Conservation (phyloP, 192 early-diverging fungal genomes). For the Geranomyces michiganensis region DNA sequence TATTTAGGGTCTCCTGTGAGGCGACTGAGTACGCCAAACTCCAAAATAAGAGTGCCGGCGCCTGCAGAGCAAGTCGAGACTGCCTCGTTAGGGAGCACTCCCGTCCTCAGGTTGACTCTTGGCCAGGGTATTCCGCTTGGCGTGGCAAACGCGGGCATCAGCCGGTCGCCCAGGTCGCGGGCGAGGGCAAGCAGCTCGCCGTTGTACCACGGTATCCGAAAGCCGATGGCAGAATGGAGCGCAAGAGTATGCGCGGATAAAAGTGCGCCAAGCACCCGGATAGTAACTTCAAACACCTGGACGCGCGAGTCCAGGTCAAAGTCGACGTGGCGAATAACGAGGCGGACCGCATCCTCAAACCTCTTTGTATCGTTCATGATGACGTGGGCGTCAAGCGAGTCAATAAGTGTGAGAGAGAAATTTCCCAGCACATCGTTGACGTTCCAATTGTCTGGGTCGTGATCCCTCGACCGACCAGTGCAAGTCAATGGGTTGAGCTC, state of each 20-base stretch:
- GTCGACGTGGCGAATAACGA: constrained; percentile 64
- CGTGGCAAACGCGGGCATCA: constrained; percentile 88
- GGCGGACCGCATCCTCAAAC: constrained; percentile 68
- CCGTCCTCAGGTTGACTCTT: constrained; percentile 80
- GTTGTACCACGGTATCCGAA: constrained; percentile 67
- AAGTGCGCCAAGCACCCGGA: constrained; percentile 85
- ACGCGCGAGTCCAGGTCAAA: constrained; percentile 87
- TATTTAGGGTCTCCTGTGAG: constrained; percentile 77
- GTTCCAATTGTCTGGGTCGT: constrained; percentile 62
- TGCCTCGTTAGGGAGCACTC: constrained; percentile 70
- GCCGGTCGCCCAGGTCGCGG: constrained; percentile 74
- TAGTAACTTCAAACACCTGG: constrained; percentile 95
- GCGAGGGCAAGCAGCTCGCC: constrained; percentile 82
- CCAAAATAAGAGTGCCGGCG: constrained; percentile 87
- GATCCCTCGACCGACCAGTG: constrained; percentile 72
- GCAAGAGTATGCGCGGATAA: constrained; percentile 89
- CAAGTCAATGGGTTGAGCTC: constrained; percentile 90
- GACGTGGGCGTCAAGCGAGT: constrained; percentile 86
- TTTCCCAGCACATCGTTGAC: constrained; percentile 76
- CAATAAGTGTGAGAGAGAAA: constrained; percentile 90
- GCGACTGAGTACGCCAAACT: constrained; percentile 90
- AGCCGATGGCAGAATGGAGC: constrained; percentile 61
- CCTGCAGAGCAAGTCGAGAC: constrained; percentile 82
- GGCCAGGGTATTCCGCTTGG: constrained; percentile 83
- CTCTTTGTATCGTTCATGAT: constrained; percentile 66